A percentile compares a stretch with the other conserved stretches of the same genome.
Conservation (phyloP, 164 flowering plant species). For the Sextonia rubra region DNA sequence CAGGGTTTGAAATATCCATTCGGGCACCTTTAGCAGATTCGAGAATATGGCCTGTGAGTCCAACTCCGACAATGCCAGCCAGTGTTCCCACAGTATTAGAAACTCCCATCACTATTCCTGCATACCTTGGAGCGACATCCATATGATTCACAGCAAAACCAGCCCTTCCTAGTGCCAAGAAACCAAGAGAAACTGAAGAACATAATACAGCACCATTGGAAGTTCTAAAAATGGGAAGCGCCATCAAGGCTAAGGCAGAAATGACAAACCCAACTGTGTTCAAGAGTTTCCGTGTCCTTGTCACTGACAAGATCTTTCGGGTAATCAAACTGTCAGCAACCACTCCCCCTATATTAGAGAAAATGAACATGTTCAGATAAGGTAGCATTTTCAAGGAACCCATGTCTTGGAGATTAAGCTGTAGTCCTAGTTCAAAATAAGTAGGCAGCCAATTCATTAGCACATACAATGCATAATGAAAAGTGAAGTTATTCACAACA, state of each 20-base stretch:
- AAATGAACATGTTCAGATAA: slow-evolving; percentile 83
- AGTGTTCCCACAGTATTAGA: slow-evolving; percentile 93
- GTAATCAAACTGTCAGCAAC: slow-evolving; percentile 75
- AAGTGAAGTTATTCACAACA: slow-evolving; percentile 81
- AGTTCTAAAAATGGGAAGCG: slow-evolving; percentile 62
- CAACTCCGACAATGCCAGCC: slow-evolving; percentile 86
- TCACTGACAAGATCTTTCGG: slow-evolving; percentile 61
- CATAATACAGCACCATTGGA: slow-evolving; percentile 70
- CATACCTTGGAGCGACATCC: slow-evolving; percentile 92
- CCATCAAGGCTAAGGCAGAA: slow-evolving; percentile 69
- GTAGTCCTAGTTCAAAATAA: slow-evolving; percentile 76
- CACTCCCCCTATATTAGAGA: slow-evolving; percentile 87
- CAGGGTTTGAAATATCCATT: slow-evolving; percentile 65
- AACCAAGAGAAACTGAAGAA: slow-evolving; percentile 85
- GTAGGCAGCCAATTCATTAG: slow-evolving; percentile 94
- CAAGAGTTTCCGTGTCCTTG: slow-evolving; percentile 68
- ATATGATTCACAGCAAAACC: slow-evolving; percentile 95
- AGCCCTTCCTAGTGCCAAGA: slow-evolving; percentile 86
- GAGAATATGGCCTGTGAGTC: slow-evolving; percentile 71
- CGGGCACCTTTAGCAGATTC: slow-evolving; percentile 59
- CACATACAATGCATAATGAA: slow-evolving; percentile 82
- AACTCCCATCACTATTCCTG: slow-evolving; percentile 90
- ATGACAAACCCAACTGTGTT: slow-evolving; percentile 78
- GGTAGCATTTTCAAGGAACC: slow-evolving; percentile 95
- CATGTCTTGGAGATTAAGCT: slow-evolving; percentile 79